Evolutionary conservation across 148 eudicot species (phyloP).

Genomic region (Gaultheria prostrata): DNA sequence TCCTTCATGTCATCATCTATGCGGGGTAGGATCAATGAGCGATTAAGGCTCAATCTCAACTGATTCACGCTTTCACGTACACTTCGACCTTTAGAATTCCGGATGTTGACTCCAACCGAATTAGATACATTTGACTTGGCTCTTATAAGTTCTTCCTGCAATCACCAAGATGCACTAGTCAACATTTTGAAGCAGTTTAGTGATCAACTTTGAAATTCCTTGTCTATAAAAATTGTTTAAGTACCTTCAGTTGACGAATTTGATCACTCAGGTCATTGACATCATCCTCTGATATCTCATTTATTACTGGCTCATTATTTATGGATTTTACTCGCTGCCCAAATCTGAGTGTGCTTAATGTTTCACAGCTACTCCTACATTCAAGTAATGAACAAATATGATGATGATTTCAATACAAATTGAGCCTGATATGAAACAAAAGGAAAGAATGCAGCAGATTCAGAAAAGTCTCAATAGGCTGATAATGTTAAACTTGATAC

Average conservation of each 20-base stretch:
- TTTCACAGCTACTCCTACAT: slow-evolving; percentile 63
- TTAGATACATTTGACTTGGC: slow-evolving; percentile 51
- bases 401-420: neutral
- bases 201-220: neutral
- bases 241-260: slow-evolving; percentile 90
- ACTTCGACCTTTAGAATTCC: slow-evolving; percentile 32
- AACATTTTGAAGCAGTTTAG: neutral
- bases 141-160: slow-evolving; percentile 83
- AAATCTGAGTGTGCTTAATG: slow-evolving; percentile 87
- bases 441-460: neutral
- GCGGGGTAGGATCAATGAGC: slow-evolving; percentile 66
- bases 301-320: slow-evolving; percentile 76
- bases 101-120: slow-evolving; percentile 27
- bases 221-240: neutral
- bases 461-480: neutral
- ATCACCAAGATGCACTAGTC: neutral
- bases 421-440: neutral
- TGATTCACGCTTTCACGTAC: slow-evolving; percentile 81
- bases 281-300: slow-evolving; percentile 94
- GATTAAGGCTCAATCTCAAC: slow-evolving; percentile 78
- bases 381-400: slow-evolving; percentile 18
- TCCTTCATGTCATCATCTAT: slow-evolving; percentile 56
- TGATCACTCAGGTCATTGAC: slow-evolving; percentile 90
- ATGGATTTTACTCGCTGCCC: slow-evolving; percentile 64
- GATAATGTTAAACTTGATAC: neutral